A percentile compares a stretch with the other conserved stretches of the same genome.
These are phyloP conservation scores for Malus sieversii DNA, from an alignment of 306 rosid species.

Conservation along the genomic window DNA sequence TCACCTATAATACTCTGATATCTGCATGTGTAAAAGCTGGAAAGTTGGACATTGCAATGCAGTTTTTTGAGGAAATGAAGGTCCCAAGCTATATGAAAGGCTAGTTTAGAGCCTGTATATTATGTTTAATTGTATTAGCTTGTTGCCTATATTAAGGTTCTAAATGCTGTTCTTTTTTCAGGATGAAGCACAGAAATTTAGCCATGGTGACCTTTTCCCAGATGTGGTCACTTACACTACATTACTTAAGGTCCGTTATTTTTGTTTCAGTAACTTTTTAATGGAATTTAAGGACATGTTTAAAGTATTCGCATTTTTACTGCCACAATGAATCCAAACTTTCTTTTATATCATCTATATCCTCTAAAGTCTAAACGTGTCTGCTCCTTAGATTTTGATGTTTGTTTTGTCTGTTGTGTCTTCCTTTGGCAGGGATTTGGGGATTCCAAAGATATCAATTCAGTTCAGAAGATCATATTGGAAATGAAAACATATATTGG, in stretches of 20 bases:
- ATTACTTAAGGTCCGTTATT: constrained; percentile 53
- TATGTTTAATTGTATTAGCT: constrained; percentile 1
- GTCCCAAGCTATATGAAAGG: constrained; percentile 42
- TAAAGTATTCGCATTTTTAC: not conserved
- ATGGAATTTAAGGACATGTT: not conserved
- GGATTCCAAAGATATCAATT: constrained; percentile 47
- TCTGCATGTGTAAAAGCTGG: constrained; percentile 58
- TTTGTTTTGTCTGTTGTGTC: not conserved
- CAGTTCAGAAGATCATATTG: constrained; percentile 50
- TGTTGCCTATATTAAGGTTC: constrained; percentile 15
- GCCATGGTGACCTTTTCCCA: constrained; percentile 44
- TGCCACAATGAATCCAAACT: not conserved
- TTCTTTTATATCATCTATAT: not conserved
- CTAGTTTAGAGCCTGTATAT: constrained; percentile 39
- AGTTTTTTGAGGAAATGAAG: constrained; percentile 75
- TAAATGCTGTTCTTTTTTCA: constrained; percentile 19
- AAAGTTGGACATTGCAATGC: constrained; percentile 56
- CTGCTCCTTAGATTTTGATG: not conserved
- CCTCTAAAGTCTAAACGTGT: not conserved
- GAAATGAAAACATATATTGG: constrained; percentile 61
- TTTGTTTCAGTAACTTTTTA: not conserved
- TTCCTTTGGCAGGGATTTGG: constrained; percentile 58
- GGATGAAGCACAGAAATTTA: constrained; percentile 40
- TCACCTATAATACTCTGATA: constrained; percentile 72
- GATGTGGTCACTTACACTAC: constrained; percentile 73